These are phyloP conservation scores for Plantago major DNA, from an alignment of 257 asterid species.

Conservation along the genomic window DNA sequence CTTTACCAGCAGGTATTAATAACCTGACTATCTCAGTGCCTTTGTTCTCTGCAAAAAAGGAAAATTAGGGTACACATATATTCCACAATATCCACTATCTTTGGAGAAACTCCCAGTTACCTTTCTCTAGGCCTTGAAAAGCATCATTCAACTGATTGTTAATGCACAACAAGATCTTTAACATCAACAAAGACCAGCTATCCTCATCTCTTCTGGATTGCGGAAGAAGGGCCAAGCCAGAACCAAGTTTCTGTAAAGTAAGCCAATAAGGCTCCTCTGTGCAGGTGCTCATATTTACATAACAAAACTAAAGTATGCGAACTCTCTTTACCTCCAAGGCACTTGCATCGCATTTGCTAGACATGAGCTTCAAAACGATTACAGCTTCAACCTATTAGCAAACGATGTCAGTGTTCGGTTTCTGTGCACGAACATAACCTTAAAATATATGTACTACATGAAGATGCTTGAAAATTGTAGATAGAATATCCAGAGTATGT, in stretches of 20 bases:
- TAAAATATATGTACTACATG: background rate
- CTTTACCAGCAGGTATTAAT: conserved; percentile 71
- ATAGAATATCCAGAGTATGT: no score
- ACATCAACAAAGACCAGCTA: conserved; percentile 78
- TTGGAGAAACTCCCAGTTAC: conserved; percentile 33
- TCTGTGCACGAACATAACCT: conserved; percentile 3
- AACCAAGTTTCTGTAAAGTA: conserved; percentile 67
- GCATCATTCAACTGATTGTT: conserved; percentile 62
- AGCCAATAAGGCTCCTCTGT: conserved; percentile 27
- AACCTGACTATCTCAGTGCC: conserved; percentile 49
- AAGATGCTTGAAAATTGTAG: background rate
- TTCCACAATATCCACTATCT: conserved; percentile 22
- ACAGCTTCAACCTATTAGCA: conserved; percentile 75
- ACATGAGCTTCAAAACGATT: conserved; percentile 59
- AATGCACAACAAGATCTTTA: conserved; percentile 53
- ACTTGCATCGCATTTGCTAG: conserved; percentile 53
- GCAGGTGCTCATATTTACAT: conserved; percentile 2
- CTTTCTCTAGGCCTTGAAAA: conserved; percentile 87
- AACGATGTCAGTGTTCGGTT: conserved; percentile 10
- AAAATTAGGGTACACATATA: conserved; percentile 14
- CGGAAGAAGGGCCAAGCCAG: conserved; percentile 72
- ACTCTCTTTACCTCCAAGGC: conserved; percentile 53
- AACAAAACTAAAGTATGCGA: conserved; percentile 14
- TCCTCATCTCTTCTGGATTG: conserved; percentile 79
- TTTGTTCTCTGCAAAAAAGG: conserved; percentile 48